phyloP scores from a whole-genome alignment of 2,329 filamentous ascomycete genomes.

The Cordyceps tenuipes region DNA sequence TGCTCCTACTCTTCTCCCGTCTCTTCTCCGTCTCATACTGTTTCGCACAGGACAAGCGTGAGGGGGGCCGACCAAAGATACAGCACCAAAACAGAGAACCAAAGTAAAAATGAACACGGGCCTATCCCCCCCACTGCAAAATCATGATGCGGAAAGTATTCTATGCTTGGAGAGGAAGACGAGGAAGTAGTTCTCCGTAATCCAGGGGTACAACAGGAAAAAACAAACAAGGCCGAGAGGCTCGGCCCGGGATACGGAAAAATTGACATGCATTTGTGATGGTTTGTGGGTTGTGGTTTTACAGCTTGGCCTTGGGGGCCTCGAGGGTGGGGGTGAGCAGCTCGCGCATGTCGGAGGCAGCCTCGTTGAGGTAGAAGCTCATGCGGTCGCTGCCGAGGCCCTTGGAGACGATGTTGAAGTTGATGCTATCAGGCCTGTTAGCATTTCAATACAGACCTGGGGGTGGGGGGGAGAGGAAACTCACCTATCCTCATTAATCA shows the following conservation, averaged over 20 bases:
- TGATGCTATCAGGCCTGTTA: conserved; percentile 53
- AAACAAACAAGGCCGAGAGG: not conserved
- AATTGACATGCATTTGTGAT: not conserved
- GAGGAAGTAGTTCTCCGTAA: too few relatives aligned
- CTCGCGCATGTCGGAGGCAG: conserved; percentile 81
- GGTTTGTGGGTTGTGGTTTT: conserved; percentile 23
- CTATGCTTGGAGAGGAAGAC: conserved; percentile 5
- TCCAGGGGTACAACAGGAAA: not conserved
- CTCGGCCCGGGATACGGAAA: not conserved
- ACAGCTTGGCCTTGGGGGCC: conserved; percentile 79
- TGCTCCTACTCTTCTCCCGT: not conserved
- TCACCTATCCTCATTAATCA: conserved; percentile 98
- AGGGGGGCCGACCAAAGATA: not conserved
- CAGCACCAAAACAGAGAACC: not conserved
- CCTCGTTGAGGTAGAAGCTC: conserved; percentile 94
- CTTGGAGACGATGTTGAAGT: conserved; percentile 98
- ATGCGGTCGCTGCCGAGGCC: conserved; percentile 82
- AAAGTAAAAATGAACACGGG: not conserved
- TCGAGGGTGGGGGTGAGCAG: conserved; percentile 74
- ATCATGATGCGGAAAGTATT: conserved; percentile 1
- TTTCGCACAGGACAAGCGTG: not conserved
- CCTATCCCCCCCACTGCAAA: not conserved
- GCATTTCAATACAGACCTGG: not conserved
- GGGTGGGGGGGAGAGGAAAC: conserved; percentile 14
- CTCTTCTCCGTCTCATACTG: not conserved